These are phyloP conservation scores for Articulospora tetracladia DNA, from an alignment of 495 filamentous ascomycete genomes.

Conservation along the genomic window DNA sequence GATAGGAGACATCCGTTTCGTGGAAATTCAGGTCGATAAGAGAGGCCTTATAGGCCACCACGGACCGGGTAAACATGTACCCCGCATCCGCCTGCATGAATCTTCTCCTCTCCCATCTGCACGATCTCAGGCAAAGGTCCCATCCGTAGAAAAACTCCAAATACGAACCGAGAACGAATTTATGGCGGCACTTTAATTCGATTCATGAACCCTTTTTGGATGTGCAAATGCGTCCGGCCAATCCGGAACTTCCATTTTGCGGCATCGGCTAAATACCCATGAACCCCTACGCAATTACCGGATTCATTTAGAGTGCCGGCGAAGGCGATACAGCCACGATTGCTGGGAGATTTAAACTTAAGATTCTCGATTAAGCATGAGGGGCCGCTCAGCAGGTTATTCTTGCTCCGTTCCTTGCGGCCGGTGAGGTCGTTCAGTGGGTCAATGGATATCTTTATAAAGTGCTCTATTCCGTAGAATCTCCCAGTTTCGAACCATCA, in stretches of 20 bases:
- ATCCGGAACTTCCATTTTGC: neutral
- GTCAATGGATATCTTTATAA: neutral
- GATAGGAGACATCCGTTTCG: neutral
- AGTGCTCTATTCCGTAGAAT: too few species aligned
- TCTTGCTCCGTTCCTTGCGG: too few species aligned
- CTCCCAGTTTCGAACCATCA: too few species aligned
- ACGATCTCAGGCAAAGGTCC: neutral
- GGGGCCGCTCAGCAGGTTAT: neutral
- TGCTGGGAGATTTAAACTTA: neutral
- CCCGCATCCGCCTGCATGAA: neutral
- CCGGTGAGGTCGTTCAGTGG: neutral
- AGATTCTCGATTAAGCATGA: neutral
- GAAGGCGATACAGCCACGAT: neutral
- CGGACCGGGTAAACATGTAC: neutral
- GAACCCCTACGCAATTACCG: neutral
- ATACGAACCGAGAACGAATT: too few species aligned
- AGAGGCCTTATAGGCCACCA: neutral
- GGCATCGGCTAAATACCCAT: neutral
- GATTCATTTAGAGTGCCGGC: neutral
- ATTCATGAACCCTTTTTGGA: too few species aligned
- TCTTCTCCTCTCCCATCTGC: too few species aligned
- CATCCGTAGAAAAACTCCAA: neutral
- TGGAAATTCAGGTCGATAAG: neutral
- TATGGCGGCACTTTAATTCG: too few species aligned
- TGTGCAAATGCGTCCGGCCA: too few species aligned